phyloP scores from a whole-genome alignment of 768 basidiomycete species.

The Lactifluus pinguis region DNA sequence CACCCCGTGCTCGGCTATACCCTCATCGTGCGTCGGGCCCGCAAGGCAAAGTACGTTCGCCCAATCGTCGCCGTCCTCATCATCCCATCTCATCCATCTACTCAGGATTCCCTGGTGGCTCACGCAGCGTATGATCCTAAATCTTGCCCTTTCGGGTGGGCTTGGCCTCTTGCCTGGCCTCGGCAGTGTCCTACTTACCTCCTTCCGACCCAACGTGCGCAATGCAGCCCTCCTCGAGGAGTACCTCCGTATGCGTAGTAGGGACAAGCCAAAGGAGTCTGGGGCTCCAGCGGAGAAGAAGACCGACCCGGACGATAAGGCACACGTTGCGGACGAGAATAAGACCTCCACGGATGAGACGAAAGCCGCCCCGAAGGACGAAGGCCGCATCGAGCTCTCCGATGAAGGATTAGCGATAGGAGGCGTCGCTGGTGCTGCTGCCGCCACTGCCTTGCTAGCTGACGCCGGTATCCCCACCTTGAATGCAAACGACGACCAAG shows the following conservation, averaged over 20 bases:
- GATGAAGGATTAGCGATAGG: background rate
- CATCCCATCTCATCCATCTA: background rate
- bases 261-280: background rate
- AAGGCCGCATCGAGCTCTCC: background rate
- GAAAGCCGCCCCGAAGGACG: background rate
- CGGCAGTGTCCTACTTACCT: constrained; percentile 69
- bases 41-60: constrained; percentile 52
- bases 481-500: too few species aligned
- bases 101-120: constrained; percentile 52
- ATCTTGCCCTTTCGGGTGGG: constrained; percentile 59
- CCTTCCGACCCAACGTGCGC: constrained; percentile 81
- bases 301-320: background rate
- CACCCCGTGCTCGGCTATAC: constrained; percentile 60
- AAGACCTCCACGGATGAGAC: too few species aligned
- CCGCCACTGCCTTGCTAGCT: background rate
- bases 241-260: constrained; percentile 65
- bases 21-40: constrained; percentile 69
- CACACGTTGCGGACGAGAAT: too few species aligned
- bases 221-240: constrained; percentile 85
- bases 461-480: too few species aligned
- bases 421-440: background rate
- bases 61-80: background rate
- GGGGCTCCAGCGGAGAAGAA: background rate
- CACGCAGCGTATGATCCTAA: constrained; percentile 60
- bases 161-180: constrained; percentile 62